These are phyloP conservation scores for Blastomyces silverae DNA, from an alignment of 2,329 filamentous ascomycete genomes.

Conservation along the genomic window DNA sequence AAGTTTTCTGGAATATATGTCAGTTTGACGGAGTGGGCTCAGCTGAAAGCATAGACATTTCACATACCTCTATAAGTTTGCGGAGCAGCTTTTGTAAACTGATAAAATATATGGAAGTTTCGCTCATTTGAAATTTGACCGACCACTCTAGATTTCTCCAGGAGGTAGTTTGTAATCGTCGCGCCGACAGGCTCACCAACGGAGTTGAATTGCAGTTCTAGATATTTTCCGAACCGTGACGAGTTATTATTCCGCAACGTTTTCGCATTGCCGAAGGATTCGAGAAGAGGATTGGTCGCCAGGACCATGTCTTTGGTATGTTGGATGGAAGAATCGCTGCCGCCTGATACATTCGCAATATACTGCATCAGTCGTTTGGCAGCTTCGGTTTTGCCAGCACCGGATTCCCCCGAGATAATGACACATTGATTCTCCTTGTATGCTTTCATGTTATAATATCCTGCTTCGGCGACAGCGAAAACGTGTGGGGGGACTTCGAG, in stretches of 20 bases:
- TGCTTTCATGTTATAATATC: conserved; percentile 99
- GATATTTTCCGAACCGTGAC: conserved; percentile 94
- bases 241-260: conserved; percentile 98
- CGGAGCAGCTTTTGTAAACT: conserved; percentile 94
- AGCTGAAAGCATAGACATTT: neutral
- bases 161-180: conserved; percentile 95
- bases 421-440: conserved; percentile 99
- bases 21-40: conserved; percentile 4
- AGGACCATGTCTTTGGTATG: conserved; percentile 99
- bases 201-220: conserved; percentile 91
- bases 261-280: conserved; percentile 98
- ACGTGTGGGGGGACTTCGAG: conserved; percentile 91
- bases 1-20: conserved; percentile 55
- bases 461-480: conserved; percentile 89
- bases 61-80: conserved; percentile 62
- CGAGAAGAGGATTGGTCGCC: conserved; percentile 91
- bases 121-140: conserved; percentile 92
- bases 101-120: conserved; percentile 99
- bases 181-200: conserved; percentile 90
- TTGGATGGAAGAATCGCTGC: conserved; percentile 76
- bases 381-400: conserved; percentile 96
- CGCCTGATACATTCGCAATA: conserved; percentile 92
- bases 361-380: conserved; percentile 99
- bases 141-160: conserved; percentile 92
- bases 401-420: conserved; percentile 97